A percentile compares a stretch with the other conserved stretches of the same genome.
phyloP scores from a whole-genome alignment of 306 rosid species.

The Mimosa pudica region DNA sequence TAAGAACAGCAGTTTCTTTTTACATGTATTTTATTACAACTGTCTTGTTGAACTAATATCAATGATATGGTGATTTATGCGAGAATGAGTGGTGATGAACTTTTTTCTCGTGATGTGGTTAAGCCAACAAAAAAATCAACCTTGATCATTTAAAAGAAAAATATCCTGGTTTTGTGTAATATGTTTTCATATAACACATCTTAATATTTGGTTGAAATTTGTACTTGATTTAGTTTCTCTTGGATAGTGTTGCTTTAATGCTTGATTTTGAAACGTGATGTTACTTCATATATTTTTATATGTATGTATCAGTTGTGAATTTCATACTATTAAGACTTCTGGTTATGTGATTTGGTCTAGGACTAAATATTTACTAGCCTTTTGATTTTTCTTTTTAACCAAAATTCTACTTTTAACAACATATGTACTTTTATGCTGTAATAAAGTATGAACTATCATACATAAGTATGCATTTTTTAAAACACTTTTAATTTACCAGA shows the following conservation, averaged over 20 bases:
- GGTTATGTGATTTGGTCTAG: slow-evolving; percentile 12
- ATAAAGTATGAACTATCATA: background rate
- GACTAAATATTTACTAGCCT: slow-evolving; percentile 3
- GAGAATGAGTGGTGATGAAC: slow-evolving; percentile 14
- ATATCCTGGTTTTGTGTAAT: background rate
- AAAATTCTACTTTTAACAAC: slow-evolving; percentile 2
- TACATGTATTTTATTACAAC: slow-evolving; percentile 3
- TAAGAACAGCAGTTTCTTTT: slow-evolving; percentile 12
- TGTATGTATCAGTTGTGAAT: background rate
- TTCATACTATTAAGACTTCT: background rate
- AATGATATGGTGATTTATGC: slow-evolving; percentile 18
- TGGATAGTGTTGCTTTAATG: slow-evolving; percentile 5
- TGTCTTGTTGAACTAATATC: slow-evolving; percentile 14
- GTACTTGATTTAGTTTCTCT: slow-evolving; percentile 1
- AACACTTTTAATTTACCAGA: slow-evolving; percentile 26
- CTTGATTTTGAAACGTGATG: background rate
- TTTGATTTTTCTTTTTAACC: slow-evolving; percentile 2
- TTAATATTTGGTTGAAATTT: background rate
- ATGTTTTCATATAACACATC: background rate
- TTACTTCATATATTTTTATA: slow-evolving; percentile 19
- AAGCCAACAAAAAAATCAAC: background rate
- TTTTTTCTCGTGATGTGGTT: background rate
- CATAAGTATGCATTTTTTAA: background rate
- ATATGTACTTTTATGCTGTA: background rate
- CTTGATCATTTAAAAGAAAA: background rate